These are phyloP conservation scores for Xenoacremonium recifei DNA, from an alignment of 2,329 filamentous ascomycete species.

Conservation along the genomic window DNA sequence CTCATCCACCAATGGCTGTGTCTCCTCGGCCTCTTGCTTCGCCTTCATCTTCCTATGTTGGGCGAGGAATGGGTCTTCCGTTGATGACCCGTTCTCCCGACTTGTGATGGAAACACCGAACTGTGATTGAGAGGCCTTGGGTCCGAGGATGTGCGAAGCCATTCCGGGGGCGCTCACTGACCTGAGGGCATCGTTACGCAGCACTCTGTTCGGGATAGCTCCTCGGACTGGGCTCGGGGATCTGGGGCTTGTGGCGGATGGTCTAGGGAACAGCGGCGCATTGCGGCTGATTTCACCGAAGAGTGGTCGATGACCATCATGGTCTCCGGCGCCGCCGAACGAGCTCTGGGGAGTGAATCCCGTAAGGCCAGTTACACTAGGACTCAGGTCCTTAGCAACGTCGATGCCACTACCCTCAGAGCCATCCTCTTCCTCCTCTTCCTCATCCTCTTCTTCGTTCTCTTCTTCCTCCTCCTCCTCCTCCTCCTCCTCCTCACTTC, in stretches of 20 bases:
- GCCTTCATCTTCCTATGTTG: slow-evolving; percentile 53
- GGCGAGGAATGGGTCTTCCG: slow-evolving; percentile 47
- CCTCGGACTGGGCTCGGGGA: slow-evolving; percentile 71
- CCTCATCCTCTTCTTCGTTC: slow-evolving; percentile 42
- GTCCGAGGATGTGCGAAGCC: slow-evolving; percentile 52
- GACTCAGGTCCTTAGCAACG: slow-evolving; percentile 62
- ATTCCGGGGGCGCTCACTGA: slow-evolving; percentile 61
- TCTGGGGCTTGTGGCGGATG: slow-evolving; percentile 58
- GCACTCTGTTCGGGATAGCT: slow-evolving; percentile 50
- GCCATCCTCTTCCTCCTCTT: slow-evolving; percentile 46
- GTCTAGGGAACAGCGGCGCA: slow-evolving; percentile 54
- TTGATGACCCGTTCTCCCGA: slow-evolving; percentile 31
- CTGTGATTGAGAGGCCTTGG: slow-evolving; percentile 36
- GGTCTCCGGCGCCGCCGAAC: slow-evolving; percentile 50
- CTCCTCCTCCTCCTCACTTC: slow-evolving; percentile 36
- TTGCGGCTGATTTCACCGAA: slow-evolving; percentile 55
- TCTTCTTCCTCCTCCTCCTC: slow-evolving; percentile 39
- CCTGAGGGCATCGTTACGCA: slow-evolving; percentile 49
- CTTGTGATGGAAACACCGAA: slow-evolving; percentile 39
- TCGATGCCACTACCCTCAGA: slow-evolving; percentile 63
- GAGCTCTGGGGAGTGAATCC: slow-evolving; percentile 58
- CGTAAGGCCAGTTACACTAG: slow-evolving; percentile 42
- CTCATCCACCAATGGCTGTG: slow-evolving; percentile 60
- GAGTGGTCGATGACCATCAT: slow-evolving; percentile 42
- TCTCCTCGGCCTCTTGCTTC: slow-evolving; percentile 56